A percentile compares a stretch with the other conserved stretches of the same genome.
Conservation (phyloP, 1,139 yeast species). For the Nakaseomyces glabratus region DNA sequence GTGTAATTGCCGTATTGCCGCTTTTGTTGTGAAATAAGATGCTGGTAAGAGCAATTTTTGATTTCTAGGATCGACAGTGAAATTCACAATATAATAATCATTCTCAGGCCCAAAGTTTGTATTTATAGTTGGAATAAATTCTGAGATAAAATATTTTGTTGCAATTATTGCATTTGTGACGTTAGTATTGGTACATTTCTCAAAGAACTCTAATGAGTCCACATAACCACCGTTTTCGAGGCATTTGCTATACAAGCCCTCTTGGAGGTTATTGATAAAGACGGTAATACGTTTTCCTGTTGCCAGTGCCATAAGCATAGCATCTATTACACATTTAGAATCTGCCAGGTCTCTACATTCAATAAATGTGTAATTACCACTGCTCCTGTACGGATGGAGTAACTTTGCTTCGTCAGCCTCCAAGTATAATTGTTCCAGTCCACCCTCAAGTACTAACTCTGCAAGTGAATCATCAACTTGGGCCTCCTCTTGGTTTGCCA, state of each 20-base stretch:
- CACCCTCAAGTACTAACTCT: conserved; percentile 2
- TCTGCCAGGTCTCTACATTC: conserved; percentile 13
- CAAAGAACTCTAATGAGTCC: conserved; percentile 10
- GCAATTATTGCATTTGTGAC: conserved; percentile 20
- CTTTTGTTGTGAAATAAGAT: conserved; percentile 17
- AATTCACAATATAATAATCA: conserved; percentile 14
- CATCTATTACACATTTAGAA: conserved; percentile 9
- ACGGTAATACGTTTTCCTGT: conserved; percentile 11
- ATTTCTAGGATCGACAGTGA: conserved; percentile 12
- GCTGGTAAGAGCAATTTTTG: conserved; percentile 11
- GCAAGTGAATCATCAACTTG: neutral
- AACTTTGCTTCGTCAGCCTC: conserved; percentile 8
- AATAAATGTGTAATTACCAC: conserved; percentile 12
- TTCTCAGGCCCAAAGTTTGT: conserved; percentile 3
- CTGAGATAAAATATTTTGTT: conserved; percentile 17
- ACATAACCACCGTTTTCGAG: conserved; percentile 3
- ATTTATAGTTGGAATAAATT: conserved; percentile 12
- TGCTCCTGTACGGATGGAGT: conserved; percentile 4
- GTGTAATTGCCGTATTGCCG: conserved; percentile 23
- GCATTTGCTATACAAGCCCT: conserved; percentile 11
- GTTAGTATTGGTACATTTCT: conserved; percentile 14
- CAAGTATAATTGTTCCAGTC: conserved; percentile 10
- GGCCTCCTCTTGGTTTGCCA: neutral
- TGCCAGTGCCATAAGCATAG: conserved; percentile 9
- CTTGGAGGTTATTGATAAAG: conserved; percentile 21